Percentiles rank a stretch among this genome's conserved stretches.
Evolutionary conservation across 331 rosid genomes (phyloP).

Genomic region (Quercus phellos): DNA sequence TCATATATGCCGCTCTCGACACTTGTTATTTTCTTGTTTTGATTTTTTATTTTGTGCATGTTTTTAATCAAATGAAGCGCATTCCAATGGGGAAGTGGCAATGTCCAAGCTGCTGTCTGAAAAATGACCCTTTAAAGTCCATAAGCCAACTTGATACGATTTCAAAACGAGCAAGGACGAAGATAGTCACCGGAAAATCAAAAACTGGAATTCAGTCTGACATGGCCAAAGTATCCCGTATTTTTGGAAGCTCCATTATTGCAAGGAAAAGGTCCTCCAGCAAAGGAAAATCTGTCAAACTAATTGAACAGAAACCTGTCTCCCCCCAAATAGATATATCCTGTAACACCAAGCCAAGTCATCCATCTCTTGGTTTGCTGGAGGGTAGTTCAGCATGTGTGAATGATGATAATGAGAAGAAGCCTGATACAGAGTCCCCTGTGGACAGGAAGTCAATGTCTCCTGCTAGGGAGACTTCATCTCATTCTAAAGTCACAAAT

Average conservation of each 20-base stretch:
- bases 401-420: slow-evolving; percentile 47
- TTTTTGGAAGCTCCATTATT: slow-evolving; percentile 71
- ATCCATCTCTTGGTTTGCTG: slow-evolving; percentile 41
- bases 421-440: slow-evolving; percentile 30
- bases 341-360: slow-evolving; percentile 42
- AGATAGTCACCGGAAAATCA: slow-evolving; percentile 47
- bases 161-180: slow-evolving; percentile 92
- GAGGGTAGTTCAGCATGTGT: slow-evolving; percentile 51
- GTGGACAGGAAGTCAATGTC: slow-evolving; percentile 40
- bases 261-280: slow-evolving; percentile 68
- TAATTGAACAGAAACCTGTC: slow-evolving; percentile 37
- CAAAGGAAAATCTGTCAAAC: slow-evolving; percentile 70
- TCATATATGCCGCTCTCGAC: slow-evolving; percentile 9
- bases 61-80: slow-evolving; percentile 59
- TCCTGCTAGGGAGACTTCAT: slow-evolving; percentile 42
- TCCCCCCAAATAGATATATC: slow-evolving; percentile 47
- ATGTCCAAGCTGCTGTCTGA: slow-evolving; percentile 82
- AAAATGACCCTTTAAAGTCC: slow-evolving; percentile 54
- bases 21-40: neutral
- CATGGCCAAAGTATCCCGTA: slow-evolving; percentile 59
- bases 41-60: slow-evolving; percentile 7
- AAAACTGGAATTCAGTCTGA: slow-evolving; percentile 58
- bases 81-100: slow-evolving; percentile 95
- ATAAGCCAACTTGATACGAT: slow-evolving; percentile 55
- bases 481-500: slow-evolving; percentile 43